Percentiles rank a stretch among this genome's conserved stretches.
phyloP scores from a whole-genome alignment of 202 grass and related monocot species.

The Brachypodium distachyon region DNA sequence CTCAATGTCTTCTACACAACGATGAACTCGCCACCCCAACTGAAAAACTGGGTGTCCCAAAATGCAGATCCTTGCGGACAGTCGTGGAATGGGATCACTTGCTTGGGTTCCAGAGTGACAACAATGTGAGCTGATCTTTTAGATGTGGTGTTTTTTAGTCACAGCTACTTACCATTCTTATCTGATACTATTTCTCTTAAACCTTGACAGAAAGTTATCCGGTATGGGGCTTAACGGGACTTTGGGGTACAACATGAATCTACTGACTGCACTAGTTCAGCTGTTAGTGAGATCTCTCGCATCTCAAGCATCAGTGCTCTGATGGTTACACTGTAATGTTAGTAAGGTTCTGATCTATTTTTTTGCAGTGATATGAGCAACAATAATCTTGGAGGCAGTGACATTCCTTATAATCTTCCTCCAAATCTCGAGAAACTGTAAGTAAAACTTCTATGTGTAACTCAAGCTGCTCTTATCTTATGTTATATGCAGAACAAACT shows the following conservation, averaged over 20 bases:
- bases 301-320: neutral
- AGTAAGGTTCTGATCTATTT: constrained; percentile 1
- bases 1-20: constrained; percentile 69
- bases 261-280: constrained; percentile 49
- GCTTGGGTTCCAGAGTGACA: constrained; percentile 59
- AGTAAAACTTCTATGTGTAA: constrained; percentile 8
- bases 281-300: constrained; percentile 45
- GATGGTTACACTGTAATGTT: neutral
- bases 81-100: constrained; percentile 66
- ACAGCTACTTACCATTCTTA: neutral
- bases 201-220: constrained; percentile 48
- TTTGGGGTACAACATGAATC: constrained; percentile 73
- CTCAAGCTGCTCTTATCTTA: neutral
- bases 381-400: constrained; percentile 70
- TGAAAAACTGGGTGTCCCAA: constrained; percentile 61
- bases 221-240: constrained; percentile 62
- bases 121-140: constrained; percentile 52
- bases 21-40: constrained; percentile 64
- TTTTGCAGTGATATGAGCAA: constrained; percentile 61
- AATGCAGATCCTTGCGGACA: constrained; percentile 87
- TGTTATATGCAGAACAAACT: neutral
- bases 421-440: constrained; percentile 81
- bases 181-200: neutral
- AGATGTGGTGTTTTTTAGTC: neutral
- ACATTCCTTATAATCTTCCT: constrained; percentile 87